Percentiles rank a stretch among this genome's conserved stretches.
phyloP scores from a whole-genome alignment of 2,329 filamentous ascomycete genomes.

The Arthroderma sp. region DNA sequence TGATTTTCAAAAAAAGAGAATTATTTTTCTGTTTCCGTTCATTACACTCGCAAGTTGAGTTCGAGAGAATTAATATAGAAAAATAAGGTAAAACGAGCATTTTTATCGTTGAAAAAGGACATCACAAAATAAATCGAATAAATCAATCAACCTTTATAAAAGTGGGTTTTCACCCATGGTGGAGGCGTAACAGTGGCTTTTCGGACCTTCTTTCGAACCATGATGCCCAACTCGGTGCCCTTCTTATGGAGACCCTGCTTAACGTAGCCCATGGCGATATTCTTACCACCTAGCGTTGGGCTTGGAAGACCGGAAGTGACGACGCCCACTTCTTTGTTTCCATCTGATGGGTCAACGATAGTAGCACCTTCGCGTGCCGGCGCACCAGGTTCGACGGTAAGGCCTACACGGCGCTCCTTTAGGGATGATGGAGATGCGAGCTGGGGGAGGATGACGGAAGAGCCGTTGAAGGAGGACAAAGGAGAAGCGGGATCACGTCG shows the following conservation, averaged over 20 bases:
- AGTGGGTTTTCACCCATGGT: constrained; percentile 75
- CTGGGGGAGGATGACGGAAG: constrained; percentile 62
- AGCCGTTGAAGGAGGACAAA: constrained; percentile 68
- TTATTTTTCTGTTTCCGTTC: no score
- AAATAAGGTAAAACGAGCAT: no score
- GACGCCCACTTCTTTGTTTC: constrained; percentile 53
- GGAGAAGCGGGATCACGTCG: constrained; percentile 42
- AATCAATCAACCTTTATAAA: constrained; percentile 41
- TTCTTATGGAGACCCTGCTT: constrained; percentile 68
- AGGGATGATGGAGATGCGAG: constrained; percentile 44
- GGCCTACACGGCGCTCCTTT: constrained; percentile 62
- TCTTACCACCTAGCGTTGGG: constrained; percentile 64
- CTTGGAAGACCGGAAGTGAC: constrained; percentile 86
- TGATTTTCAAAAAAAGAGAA: no score
- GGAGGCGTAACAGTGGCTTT: constrained; percentile 70
- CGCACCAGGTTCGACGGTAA: constrained; percentile 64
- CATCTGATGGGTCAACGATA: constrained; percentile 48
- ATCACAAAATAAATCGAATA: no score
- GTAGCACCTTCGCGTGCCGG: constrained; percentile 81
- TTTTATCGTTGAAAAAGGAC: no score
- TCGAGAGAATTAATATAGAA: no score
- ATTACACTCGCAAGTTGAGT: no score
- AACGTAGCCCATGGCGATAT: constrained; percentile 94
- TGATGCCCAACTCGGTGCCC: constrained; percentile 65
- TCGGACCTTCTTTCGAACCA: constrained; percentile 63